Evolutionary conservation across 225 moss, liverwort and hornwort genomes (phyloP).

Genomic region (Anthoceros angustus): DNA sequence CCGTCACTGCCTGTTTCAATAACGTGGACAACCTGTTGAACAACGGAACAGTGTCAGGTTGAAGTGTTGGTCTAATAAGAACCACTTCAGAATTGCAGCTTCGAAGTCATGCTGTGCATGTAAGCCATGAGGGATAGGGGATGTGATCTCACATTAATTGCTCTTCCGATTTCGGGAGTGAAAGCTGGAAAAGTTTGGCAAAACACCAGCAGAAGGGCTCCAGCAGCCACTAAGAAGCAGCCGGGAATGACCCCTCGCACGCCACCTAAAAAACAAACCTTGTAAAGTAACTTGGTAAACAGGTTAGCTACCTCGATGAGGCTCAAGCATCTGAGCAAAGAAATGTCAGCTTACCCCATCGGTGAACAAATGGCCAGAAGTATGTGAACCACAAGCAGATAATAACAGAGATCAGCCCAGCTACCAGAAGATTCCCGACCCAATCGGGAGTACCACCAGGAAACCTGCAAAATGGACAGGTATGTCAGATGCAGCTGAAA

Average conservation of each 20-base stretch:
- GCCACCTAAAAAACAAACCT: conserved; percentile 22
- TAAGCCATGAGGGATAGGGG: background rate
- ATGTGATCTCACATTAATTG: conserved; percentile 29
- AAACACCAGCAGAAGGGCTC: conserved; percentile 32
- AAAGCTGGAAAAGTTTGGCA: conserved; percentile 53
- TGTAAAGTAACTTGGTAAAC: background rate
- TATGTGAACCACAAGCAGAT: conserved; percentile 50
- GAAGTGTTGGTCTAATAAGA: background rate
- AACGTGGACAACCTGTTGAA: background rate
- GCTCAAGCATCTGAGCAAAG: background rate
- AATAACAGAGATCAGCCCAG: conserved; percentile 33
- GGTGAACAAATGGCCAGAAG: conserved; percentile 69
- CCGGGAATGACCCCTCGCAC: conserved; percentile 30
- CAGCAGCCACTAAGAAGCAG: conserved; percentile 23
- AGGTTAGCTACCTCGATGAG: background rate
- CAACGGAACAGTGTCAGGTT: background rate
- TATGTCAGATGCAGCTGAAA: background rate
- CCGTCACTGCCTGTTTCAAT: background rate
- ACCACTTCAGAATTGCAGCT: background rate
- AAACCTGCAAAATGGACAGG: conserved; percentile 23
- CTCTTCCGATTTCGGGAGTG: conserved; percentile 47
- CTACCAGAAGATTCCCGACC: conserved; percentile 64
- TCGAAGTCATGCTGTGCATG: too few species aligned
- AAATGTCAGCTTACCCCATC: conserved; percentile 24
- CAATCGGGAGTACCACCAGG: conserved; percentile 67